phyloP scores from a whole-genome alignment of 768 basidiomycete species.

The Grammothele lineata region DNA sequence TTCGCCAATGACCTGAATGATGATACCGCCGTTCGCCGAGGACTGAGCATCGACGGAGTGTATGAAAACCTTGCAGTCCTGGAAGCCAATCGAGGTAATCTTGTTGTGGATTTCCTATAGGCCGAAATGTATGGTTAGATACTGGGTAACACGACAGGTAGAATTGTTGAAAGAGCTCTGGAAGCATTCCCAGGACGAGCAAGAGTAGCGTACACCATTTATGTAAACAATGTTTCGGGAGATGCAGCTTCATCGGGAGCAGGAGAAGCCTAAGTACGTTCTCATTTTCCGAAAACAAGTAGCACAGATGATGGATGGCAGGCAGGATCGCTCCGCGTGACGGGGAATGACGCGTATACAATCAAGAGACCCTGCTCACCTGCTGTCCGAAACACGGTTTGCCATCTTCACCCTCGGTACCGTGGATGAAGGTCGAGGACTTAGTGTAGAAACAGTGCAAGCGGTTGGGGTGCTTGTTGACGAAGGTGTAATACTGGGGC shows the following conservation, averaged over 20 bases:
- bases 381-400: conserved; percentile 90
- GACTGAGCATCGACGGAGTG: conserved; percentile 98
- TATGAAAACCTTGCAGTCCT: conserved; percentile 98
- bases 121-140: too few relatives aligned
- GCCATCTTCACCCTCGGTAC: conserved; percentile 93
- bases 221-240: too few relatives aligned
- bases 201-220: too few relatives aligned
- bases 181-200: too few relatives aligned
- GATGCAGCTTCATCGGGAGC: too few relatives aligned
- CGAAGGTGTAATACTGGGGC: conserved; percentile 98
- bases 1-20: conserved; percentile 99
- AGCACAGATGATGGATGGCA: too few relatives aligned
- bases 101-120: conserved; percentile 94
- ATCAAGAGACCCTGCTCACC: conserved; percentile 42
- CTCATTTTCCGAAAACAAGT: too few relatives aligned
- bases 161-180: too few relatives aligned
- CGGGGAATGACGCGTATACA: too few relatives aligned
- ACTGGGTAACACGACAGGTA: too few relatives aligned
- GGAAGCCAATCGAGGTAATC: conserved; percentile 89
- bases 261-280: too few relatives aligned
- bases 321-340: too few relatives aligned
- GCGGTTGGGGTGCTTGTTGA: conserved; percentile 95
- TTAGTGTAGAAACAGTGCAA: conserved; percentile 99
- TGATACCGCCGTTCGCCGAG: conserved; percentile 91
- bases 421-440: conserved; percentile 94